Evolutionary conservation across 768 basidiomycete species (phyloP).

Genomic region (Russula lepida): DNA sequence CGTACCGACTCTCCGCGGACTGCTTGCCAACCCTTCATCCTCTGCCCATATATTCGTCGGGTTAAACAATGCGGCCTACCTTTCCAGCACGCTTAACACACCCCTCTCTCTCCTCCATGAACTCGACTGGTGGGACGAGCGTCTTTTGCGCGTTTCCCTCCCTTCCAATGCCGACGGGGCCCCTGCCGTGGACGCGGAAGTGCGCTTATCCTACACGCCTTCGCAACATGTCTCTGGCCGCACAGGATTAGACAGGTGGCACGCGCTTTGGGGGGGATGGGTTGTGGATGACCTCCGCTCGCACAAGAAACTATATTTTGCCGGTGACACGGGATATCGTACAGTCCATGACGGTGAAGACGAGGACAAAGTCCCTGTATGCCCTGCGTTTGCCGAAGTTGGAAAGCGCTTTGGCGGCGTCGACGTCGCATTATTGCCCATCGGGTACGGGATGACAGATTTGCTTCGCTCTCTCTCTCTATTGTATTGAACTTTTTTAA

Average conservation of each 20-base stretch:
- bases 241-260: slow-evolving; percentile 41
- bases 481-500: background rate
- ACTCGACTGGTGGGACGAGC: slow-evolving; percentile 45
- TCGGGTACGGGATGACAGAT: slow-evolving; percentile 38
- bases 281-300: slow-evolving; percentile 43
- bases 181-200: slow-evolving; percentile 20
- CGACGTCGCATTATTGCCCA: slow-evolving; percentile 63
- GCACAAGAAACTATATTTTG: slow-evolving; percentile 51
- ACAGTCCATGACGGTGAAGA: slow-evolving; percentile 38
- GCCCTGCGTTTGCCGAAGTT: slow-evolving; percentile 69
- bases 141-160: slow-evolving; percentile 25
- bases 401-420: slow-evolving; percentile 55
- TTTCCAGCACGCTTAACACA: slow-evolving; percentile 28
- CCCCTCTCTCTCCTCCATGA: slow-evolving; percentile 30
- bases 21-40: slow-evolving; percentile 22
- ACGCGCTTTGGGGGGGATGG: slow-evolving; percentile 62
- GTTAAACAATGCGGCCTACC: slow-evolving; percentile 34
- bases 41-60: slow-evolving; percentile 38
- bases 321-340: slow-evolving; percentile 61
- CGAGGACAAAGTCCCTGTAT: slow-evolving; percentile 46
- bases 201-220: slow-evolving; percentile 52
- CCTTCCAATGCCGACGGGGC: slow-evolving; percentile 13
- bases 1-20: slow-evolving; percentile 27
- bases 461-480: too few relatives aligned
- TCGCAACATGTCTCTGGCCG: slow-evolving; percentile 58